Conservation (phyloP, 768 basidiomycete species). For the Boletus edulis region DNA sequence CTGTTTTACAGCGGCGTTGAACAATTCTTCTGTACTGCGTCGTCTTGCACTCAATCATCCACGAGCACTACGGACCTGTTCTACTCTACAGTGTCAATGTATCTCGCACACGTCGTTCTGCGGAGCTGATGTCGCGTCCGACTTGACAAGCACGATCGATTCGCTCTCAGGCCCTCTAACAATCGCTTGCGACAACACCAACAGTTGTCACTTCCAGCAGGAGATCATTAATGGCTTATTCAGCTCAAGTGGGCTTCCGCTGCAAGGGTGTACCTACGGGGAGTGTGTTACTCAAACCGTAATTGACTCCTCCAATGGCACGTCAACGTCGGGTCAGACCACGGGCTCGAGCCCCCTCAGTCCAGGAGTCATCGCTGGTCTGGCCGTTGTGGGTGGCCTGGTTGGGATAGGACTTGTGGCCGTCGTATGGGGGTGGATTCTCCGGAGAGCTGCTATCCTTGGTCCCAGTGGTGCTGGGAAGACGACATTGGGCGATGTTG, state of each 20-base stretch:
- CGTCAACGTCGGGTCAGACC: conserved; percentile 29
- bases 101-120: conserved; percentile 71
- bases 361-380: conserved; percentile 86
- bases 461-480: too few relatives aligned
- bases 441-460: conserved; percentile 50
- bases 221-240: conserved; percentile 63
- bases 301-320: conserved; percentile 54
- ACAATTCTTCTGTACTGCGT: conserved; percentile 83
- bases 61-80: conserved; percentile 50
- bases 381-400: conserved; percentile 78
- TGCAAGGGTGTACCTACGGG: conserved; percentile 77
- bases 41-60: conserved; percentile 63
- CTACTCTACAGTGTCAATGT: conserved; percentile 74
- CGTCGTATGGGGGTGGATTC: conserved; percentile 59
- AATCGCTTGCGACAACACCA: conserved; percentile 62
- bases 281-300: conserved; percentile 85
- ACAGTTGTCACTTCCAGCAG: conserved; percentile 79
- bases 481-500: too few relatives aligned
- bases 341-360: conserved; percentile 48
- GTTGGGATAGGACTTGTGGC: conserved; percentile 54
- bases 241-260: conserved; percentile 65
- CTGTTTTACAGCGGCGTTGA: conserved; percentile 79
- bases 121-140: conserved; percentile 43
- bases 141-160: conserved; percentile 66
- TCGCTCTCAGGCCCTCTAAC: conserved; percentile 59